Evolutionary conservation across 805 yeast genomes (phyloP), one percentile per base, ranked within the genome.

Genomic region (Pachysolen tannophilus): DNA sequence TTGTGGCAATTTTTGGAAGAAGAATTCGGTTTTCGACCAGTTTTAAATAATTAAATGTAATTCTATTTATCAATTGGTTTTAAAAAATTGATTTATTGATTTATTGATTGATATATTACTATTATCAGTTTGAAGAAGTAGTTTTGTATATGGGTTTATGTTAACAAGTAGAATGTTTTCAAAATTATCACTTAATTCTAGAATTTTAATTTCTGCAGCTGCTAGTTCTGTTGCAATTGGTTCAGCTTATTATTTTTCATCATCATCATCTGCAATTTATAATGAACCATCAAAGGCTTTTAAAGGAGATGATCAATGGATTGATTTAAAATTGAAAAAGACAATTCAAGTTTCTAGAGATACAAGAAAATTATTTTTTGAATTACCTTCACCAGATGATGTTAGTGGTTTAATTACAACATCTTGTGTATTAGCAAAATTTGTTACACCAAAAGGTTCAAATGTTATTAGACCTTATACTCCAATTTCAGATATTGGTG

Each of bases 391-490:
- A 35, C 56, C 69, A 17, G 88, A 81, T 50, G 73, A 78, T 41
- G 75, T 67, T 14, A 69, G 86, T 20, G 97, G 97, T 24, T 70
- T 87, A 47, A 63, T 70, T 45, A 71, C 81, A 34, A 94, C 97
- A 28, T 83, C 92, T 20, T 75, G 81, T 44, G 56, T 92, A 30
- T 56, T 92, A 56, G 74, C 95, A 60, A 88, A 87, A 66, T 84
- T 65, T 53, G 80, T 77, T 37, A 79, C 90, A 41, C 74, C 78
- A 42, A 84, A 85, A 65, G 97, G 97, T 46, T 75, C 66, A 61
- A 77, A 78, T 52, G 95, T 90, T 33, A 67, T 92, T 44, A 81
- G 96, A 65, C 87, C 87, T 28, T 80, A 79, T 63, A 92, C 98
- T 27, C 98, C 98, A 40, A 70, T 80, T 32, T 72, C 84, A 27